Percentiles rank a stretch among this genome's conserved stretches.
Evolutionary conservation across 2,329 filamentous ascomycete species (phyloP).

Genomic region (Tetracladium maxilliforme): DNA sequence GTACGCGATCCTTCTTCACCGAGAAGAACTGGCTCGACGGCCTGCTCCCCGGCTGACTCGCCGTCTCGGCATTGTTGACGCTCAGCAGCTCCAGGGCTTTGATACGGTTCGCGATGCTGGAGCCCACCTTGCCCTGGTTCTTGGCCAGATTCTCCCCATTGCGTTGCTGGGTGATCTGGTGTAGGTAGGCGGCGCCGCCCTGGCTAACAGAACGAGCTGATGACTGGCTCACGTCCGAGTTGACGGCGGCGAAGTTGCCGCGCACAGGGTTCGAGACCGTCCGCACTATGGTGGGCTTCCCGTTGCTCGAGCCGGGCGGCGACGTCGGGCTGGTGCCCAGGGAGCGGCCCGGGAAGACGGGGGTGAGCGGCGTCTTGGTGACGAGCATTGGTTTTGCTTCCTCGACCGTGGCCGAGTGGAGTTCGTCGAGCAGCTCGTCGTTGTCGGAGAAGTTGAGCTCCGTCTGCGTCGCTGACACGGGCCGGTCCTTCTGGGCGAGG

Average conservation of each 20-base stretch:
- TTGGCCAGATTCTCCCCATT: constrained; percentile 39
- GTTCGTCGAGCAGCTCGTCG: constrained; percentile 72
- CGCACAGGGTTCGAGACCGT: constrained; percentile 34
- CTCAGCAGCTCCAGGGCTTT: constrained; percentile 77
- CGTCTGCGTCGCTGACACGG: constrained; percentile 15
- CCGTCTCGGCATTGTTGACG: constrained; percentile 38
- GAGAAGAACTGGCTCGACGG: constrained; percentile 93
- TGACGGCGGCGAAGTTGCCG: constrained; percentile 26
- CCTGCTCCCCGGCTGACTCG: constrained; percentile 71
- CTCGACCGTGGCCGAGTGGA: constrained; percentile 67
- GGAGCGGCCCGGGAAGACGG: constrained; percentile 44
- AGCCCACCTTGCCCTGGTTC: constrained; percentile 73
- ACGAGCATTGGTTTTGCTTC: constrained; percentile 71
- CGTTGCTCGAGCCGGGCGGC: constrained; percentile 7
- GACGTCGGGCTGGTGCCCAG: constrained; percentile 21
- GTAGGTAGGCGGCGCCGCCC: constrained; percentile 39
- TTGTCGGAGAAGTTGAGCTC: constrained; percentile 47
- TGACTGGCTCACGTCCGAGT: constrained; percentile 28
- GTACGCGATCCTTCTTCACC: constrained; percentile 53
- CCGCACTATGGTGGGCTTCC: constrained; percentile 19
- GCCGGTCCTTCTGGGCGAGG: constrained; percentile 15
- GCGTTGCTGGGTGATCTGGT: constrained; percentile 36
- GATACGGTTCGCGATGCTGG: constrained; percentile 86
- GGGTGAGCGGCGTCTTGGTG: constrained; percentile 68
- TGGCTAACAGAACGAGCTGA: constrained; percentile 36